phyloP scores from a whole-genome alignment of 805 yeast genomes.

The Debaryomyces tyrocola region DNA sequence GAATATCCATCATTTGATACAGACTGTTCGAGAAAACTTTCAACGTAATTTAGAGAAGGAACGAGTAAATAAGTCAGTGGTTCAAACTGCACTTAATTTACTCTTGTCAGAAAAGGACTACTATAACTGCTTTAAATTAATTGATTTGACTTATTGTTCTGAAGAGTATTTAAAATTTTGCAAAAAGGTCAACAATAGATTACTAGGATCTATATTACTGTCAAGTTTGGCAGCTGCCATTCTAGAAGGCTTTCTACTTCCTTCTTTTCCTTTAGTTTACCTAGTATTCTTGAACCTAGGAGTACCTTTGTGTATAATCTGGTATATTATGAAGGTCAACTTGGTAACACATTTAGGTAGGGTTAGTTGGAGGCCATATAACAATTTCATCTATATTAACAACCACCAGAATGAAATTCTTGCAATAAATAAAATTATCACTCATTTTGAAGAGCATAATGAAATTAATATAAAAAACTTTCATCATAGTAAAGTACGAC shows the following conservation, averaged over 20 bases:
- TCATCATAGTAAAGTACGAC: slow-evolving; percentile 32
- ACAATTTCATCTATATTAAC: slow-evolving; percentile 22
- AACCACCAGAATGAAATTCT: slow-evolving; percentile 32
- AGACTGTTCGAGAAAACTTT: slow-evolving; percentile 9
- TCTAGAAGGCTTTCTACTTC: slow-evolving; percentile 17
- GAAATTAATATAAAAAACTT: slow-evolving; percentile 42
- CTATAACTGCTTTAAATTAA: slow-evolving; percentile 22
- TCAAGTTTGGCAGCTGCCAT: slow-evolving; percentile 14
- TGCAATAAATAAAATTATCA: slow-evolving; percentile 32
- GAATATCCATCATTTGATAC: slow-evolving; percentile 7
- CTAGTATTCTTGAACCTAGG: slow-evolving; percentile 11
- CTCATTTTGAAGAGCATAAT: slow-evolving; percentile 42
- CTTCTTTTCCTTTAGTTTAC: slow-evolving; percentile 10
- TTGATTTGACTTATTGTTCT: slow-evolving; percentile 24
- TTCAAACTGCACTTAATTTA: slow-evolving; percentile 14
- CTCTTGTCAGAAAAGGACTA: slow-evolving; percentile 29
- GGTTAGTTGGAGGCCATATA: slow-evolving; percentile 39
- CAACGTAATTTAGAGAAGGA: not conserved
- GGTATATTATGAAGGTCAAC: slow-evolving; percentile 6
- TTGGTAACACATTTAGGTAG: slow-evolving; percentile 21
- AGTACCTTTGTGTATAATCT: slow-evolving; percentile 4
- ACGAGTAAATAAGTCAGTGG: slow-evolving; percentile 3
- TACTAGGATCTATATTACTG: not conserved
- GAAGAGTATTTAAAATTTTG: slow-evolving; percentile 13
- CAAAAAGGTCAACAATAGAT: slow-evolving; percentile 1